Base-by-base conservation (phyloP, 2,329 filamentous ascomycete species). In the Penicillium sp. region DNA sequence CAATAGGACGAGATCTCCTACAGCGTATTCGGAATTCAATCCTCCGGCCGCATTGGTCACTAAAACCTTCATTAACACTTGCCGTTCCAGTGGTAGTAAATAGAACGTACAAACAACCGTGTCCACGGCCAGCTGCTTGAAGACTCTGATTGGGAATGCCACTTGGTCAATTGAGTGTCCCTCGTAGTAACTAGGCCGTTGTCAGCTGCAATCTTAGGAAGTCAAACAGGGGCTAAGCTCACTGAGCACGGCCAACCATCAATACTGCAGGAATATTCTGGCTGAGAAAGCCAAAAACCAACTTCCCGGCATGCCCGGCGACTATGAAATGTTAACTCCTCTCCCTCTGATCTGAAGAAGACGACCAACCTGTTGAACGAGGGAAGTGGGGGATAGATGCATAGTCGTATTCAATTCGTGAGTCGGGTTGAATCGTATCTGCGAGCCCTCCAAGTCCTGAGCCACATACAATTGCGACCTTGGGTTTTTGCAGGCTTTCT, bases 31-130 rank as follows among this genome's bases (percentile, higher is more conserved):
- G n/a, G 78, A 74, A 65, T 86, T 86, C 30, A 86, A 67, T 11
- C 81, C 82, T 49, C 83, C 83, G 34, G 82, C 81, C 36, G 83
- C 83, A 64, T 86, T 87, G 36, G 83, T 87, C 56, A 85, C 80
- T 80, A 59, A 48, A 42, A 30, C 43, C 16, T 29, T 55, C 35
- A 53, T 48, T 40, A 50, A 29, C 35, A 9, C 34, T 37, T 19
- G 45, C 22, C 41, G 30, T 33, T 35, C 22, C 22, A 19, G 34
- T 7, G n/a, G 25, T 19, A 19, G 19, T 16, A 22, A 5, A 25
- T 45, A 19, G 40, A 53, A 68, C 66, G 58, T 62, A 80, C 78
- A 74, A 55, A 83, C 75, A 58, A 86, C 75, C 2, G 77, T 80
- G 55, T 82, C 74, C 16, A 86, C 74, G 19, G 81, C 82, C 9